Evolutionary conservation across 352 stramenopile species (phyloP), one percentile per base, ranked within the genome.

Genomic region (Phytophthora tubulina): DNA sequence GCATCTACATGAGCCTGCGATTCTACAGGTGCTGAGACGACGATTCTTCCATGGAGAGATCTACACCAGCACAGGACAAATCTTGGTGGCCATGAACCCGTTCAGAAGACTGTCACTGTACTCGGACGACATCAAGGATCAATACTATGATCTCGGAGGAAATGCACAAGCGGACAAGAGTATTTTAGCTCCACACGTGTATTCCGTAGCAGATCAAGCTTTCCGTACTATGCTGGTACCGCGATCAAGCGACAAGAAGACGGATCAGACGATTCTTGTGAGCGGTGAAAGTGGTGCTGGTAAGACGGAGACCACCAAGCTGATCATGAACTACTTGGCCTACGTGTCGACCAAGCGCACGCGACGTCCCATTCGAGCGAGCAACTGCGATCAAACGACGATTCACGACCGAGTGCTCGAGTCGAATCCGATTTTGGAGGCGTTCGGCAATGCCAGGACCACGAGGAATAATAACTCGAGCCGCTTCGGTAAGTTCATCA

Each of bases 401-500:
- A 93, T 95, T 66, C 86, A 94, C 56, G 88, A 94, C 57, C 91
- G 95, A 64, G 85, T 99, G 17, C 76, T 99, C 15, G 94, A 98
- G 70, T 98, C 92, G 4, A 99, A 99, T 61, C 95, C 95, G 58
- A 98, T 99, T 65, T 75, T 99, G 2, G 97, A 99, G 75, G 92
- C 95, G 6, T 99, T 99, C 62, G 97, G 97, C 8, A 99, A 99
- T 74, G 95, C 95, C 33, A 83, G 92, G 31, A 99, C 97, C 4
- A 95, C 97, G n/a, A 86, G 95, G 50, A 99, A 99, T 81, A 97
- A 99, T 80, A 99, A 99, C 80, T 98, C 84, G 9, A 97, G 83
- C 78, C 90, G 96, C 10, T 99, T 99, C 73, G 96, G 96, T 57
- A 99, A 99, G 75, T 99, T 98, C 67, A 98, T 99, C 72, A 95